Base-by-base conservation (phyloP, 2,329 filamentous ascomycete species). In the Leptographium wingfieldii region DNA sequence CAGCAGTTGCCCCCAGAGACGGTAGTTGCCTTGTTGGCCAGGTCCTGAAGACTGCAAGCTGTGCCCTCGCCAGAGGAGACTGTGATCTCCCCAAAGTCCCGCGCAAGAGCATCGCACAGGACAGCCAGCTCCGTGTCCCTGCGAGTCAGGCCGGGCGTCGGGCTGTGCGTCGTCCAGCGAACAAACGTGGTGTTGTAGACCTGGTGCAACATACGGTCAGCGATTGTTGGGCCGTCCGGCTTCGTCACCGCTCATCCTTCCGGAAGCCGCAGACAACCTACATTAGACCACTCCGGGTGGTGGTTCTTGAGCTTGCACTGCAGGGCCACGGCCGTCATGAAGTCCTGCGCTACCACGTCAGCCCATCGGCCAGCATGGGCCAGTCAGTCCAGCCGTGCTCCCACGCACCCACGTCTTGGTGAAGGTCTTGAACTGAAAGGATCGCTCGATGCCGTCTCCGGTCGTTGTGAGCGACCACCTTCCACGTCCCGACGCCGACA, bases 231-330 rank as follows among this genome's bases (percentile, higher is more conserved):
- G 43, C 43, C 16, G 16, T n/a, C 11, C 25, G 5, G 5, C 49
- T 11, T 29, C 10, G 10, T 19, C 48, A 51, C 22, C 48, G 48
- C 48, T 51, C 22, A 25, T 51, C 48, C 43, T 46, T 19, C 22
- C 43, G 19, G n/a, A n/a, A 11, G 5, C 27, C 10, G 14, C 7
- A 14, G 14, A 16, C 10, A 16, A 69, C 76, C 65, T 72, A 85
- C 85, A 67, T 90, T 90, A 2, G 84, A 85, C 86, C 86, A 90
- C 69, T 90, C 86, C 0, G 87, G 86, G 67, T 90, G 87, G 69
- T 90, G 87, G 66, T 83, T 86, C 67, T 80, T 78, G 46, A 80
- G 69, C 67, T 86, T 86, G 72, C 85, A 87, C 66, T 88, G 80
- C 38, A 84, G 73, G 12, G 86, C 83, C 16, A 90, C 79, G 2